Percentiles rank a stretch among this genome's conserved stretches.
phyloP scores from a whole-genome alignment of 371 early-diverging fungal genomes.

The Blastocladiella emersonii region DNA sequence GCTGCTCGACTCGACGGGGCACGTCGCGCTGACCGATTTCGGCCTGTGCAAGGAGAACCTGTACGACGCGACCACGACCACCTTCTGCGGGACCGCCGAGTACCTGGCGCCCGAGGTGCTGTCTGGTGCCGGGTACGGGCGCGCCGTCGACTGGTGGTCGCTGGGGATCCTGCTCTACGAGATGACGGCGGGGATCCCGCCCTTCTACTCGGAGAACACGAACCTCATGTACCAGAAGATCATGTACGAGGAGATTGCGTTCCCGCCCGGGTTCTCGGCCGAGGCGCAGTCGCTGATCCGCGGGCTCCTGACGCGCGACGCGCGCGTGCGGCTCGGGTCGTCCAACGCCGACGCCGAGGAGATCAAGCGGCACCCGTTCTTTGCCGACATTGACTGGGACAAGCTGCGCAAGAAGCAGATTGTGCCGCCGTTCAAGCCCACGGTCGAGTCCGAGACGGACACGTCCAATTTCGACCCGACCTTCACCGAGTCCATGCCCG shows the following conservation, averaged over 20 bases:
- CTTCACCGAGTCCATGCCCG: constrained; percentile 23
- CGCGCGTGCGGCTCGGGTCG: constrained; percentile 45
- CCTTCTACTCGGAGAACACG: constrained; percentile 60
- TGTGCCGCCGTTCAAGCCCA: constrained; percentile 61
- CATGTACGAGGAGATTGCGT: constrained; percentile 49
- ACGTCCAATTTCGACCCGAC: constrained; percentile 21
- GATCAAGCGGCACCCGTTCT: constrained; percentile 75
- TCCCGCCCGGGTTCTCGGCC: constrained; percentile 53
- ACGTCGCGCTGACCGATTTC: constrained; percentile 83
- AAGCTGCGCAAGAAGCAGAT: constrained; percentile 39
- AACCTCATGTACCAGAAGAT: constrained; percentile 65
- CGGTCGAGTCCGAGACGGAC: constrained; percentile 22
- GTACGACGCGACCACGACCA: constrained; percentile 56
- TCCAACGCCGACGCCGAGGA: constrained; percentile 57
- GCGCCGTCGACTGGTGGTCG: constrained; percentile 88
- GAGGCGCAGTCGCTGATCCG: constrained; percentile 41
- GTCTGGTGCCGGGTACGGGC: constrained; percentile 64
- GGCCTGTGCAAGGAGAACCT: constrained; percentile 76
- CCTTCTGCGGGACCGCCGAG: constrained; percentile 85
- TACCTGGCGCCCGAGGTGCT: constrained; percentile 74
- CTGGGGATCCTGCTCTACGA: constrained; percentile 60
- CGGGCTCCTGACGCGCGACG: constrained; percentile 50
- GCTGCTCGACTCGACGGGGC: constrained; percentile 48
- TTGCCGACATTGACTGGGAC: constrained; percentile 73
- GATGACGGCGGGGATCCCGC: constrained; percentile 31